Evolutionary conservation across 2,329 filamentous ascomycete genomes (phyloP).

Genomic region (Malbranchea zuffiana): DNA sequence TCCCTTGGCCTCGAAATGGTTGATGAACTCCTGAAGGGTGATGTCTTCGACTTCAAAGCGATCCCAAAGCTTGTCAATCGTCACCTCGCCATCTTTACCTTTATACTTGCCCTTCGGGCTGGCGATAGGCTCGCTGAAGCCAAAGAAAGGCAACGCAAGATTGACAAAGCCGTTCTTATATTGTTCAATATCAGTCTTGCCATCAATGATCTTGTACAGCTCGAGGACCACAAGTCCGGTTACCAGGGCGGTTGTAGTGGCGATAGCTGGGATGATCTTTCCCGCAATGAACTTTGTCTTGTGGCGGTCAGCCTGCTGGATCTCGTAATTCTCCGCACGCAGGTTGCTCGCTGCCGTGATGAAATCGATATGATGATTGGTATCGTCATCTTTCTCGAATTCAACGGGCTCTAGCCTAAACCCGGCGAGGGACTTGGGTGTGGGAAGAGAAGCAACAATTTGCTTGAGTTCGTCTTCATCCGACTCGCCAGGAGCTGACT

Average conservation of each 20-base stretch:
- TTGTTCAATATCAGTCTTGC: slow-evolving; percentile 91
- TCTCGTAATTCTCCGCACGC: slow-evolving; percentile 96
- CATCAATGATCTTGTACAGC: slow-evolving; percentile 91
- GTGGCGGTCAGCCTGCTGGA: slow-evolving; percentile 80
- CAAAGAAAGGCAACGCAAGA: slow-evolving; percentile 90
- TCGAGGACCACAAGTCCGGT: slow-evolving; percentile 89
- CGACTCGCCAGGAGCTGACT: slow-evolving; percentile 40
- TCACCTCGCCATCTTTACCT: slow-evolving; percentile 65
- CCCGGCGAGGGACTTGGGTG: slow-evolving; percentile 68
- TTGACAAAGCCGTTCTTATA: slow-evolving; percentile 99
- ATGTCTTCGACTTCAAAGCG: slow-evolving; percentile 85
- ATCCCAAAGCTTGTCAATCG: slow-evolving; percentile 95
- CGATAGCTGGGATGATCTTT: slow-evolving; percentile 98
- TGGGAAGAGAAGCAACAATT: slow-evolving; percentile 61
- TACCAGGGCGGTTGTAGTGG: slow-evolving; percentile 89
- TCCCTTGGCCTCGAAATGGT: slow-evolving; percentile 69
- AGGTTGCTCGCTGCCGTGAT: slow-evolving; percentile 96
- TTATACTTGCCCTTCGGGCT: slow-evolving; percentile 87
- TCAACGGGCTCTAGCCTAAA: slow-evolving; percentile 88
- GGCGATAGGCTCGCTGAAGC: slow-evolving; percentile 91
- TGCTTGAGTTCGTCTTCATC: slow-evolving; percentile 69
- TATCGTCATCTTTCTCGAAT: slow-evolving; percentile 98
- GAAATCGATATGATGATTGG: slow-evolving; percentile 97
- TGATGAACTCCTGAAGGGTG: slow-evolving; percentile 71
- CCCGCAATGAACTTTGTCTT: slow-evolving; percentile 99